Percentiles rank a stretch among this genome's conserved stretches.
These are phyloP conservation scores for Starmerella vaccinii DNA, from an alignment of 805 yeast genomes.

Conservation along the genomic window DNA sequence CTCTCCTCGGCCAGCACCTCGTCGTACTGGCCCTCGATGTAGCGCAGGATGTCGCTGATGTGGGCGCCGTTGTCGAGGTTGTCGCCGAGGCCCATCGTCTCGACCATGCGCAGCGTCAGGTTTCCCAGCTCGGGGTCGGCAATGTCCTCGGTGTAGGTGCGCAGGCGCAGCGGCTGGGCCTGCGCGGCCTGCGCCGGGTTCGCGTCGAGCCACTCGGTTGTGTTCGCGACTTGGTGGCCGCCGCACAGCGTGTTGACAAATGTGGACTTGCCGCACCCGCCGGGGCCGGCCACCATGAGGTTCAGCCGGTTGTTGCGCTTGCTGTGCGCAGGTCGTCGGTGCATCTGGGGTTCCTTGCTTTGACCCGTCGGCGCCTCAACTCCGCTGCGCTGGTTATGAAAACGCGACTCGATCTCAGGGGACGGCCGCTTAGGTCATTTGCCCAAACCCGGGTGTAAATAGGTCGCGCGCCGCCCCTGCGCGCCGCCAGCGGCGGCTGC, in stretches of 20 bases:
- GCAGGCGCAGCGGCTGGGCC: slow-evolving; percentile 26
- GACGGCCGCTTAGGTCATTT: neutral
- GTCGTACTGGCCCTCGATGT: slow-evolving; percentile 63
- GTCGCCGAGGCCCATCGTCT: slow-evolving; percentile 73
- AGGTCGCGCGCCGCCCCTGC: neutral
- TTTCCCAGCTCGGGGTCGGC: slow-evolving; percentile 23
- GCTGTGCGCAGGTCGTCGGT: slow-evolving; percentile 19
- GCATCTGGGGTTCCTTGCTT: slow-evolving; percentile 5
- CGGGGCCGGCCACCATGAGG: slow-evolving; percentile 75
- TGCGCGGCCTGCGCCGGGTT: slow-evolving; percentile 26
- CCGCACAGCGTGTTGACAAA: slow-evolving; percentile 75
- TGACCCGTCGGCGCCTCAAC: too few species aligned
- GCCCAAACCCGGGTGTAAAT: neutral
- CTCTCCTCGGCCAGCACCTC: slow-evolving; percentile 63
- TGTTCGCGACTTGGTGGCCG: slow-evolving; percentile 58
- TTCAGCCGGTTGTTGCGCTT: slow-evolving; percentile 49
- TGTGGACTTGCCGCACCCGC: slow-evolving; percentile 88
- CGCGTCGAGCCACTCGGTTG: slow-evolving; percentile 25
- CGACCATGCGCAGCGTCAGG: slow-evolving; percentile 45
- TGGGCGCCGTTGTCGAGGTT: slow-evolving; percentile 53
- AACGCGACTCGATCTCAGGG: neutral
- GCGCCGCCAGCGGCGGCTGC: neutral
- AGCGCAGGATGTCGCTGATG: slow-evolving; percentile 42
- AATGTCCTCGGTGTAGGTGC: slow-evolving; percentile 25
- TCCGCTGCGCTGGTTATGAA: neutral